Evolutionary conservation across 2,329 filamentous ascomycete species (phyloP).

Genomic region (Daldinia eschscholtzii): DNA sequence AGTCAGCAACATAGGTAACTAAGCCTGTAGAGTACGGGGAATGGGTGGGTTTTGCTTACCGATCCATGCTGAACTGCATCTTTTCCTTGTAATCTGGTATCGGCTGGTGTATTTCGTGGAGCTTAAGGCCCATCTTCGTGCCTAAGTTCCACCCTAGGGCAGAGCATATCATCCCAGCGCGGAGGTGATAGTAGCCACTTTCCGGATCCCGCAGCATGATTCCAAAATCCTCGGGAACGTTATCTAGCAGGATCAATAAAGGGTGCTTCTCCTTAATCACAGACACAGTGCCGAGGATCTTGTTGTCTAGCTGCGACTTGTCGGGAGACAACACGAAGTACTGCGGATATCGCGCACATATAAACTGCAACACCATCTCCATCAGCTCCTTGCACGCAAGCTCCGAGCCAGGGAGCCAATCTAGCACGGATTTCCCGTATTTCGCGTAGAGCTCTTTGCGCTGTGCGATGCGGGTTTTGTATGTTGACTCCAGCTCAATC

Average conservation of each 20-base stretch:
- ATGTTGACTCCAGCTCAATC: conserved; percentile 86
- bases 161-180: conserved; percentile 83
- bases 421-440: conserved; percentile 74
- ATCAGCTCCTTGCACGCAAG: conserved; percentile 86
- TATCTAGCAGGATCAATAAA: conserved; percentile 77
- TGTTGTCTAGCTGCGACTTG: conserved; percentile 73
- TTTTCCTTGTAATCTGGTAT: conserved; percentile 90
- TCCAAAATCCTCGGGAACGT: conserved; percentile 87
- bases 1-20: conserved; percentile 2
- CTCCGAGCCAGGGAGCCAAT: conserved; percentile 79
- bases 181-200: conserved; percentile 79
- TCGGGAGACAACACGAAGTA: conserved; percentile 73
- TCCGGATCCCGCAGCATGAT: conserved; percentile 78
- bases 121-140: conserved; percentile 77
- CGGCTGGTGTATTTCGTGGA: conserved; percentile 78
- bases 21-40: neutral
- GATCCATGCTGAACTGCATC: conserved; percentile 89
- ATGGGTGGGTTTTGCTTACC: conserved; percentile 60
- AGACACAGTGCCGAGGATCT: conserved; percentile 72
- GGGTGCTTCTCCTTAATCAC: conserved; percentile 73
- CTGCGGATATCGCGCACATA: conserved; percentile 81
- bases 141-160: conserved; percentile 83
- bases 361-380: conserved; percentile 86
- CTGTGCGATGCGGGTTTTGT: conserved; percentile 74
- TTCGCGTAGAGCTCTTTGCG: conserved; percentile 73